These are phyloP conservation scores for Solanum corneliomulleri DNA, from an alignment of 257 asterid species.

Conservation along the genomic window DNA sequence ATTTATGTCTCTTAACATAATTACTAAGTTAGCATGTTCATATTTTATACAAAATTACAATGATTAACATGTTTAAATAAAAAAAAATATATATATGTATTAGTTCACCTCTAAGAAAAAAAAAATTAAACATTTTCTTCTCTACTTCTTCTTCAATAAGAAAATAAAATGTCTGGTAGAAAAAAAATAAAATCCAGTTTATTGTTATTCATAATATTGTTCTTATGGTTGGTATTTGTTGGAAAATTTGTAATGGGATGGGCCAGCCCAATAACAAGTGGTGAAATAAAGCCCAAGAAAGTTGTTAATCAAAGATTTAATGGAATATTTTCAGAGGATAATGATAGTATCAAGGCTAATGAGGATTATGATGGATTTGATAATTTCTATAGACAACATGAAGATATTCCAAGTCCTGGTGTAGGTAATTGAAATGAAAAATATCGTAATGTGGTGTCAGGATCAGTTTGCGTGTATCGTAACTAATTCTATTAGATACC, in stretches of 20 bases:
- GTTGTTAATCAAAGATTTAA: background rate
- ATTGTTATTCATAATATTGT: background rate
- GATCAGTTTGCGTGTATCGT: background rate
- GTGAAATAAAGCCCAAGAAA: background rate
- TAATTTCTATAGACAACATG: conserved; percentile 7
- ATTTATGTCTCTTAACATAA: background rate
- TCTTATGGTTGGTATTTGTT: background rate
- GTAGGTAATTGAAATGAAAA: background rate
- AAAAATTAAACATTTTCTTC: background rate
- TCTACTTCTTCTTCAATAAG: background rate
- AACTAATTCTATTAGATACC: background rate
- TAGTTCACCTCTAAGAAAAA: background rate
- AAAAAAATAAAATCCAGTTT: background rate
- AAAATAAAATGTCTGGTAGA: background rate
- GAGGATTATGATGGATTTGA: background rate
- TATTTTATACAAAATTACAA: background rate
- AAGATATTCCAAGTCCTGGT: conserved; percentile 11
- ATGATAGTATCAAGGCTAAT: background rate
- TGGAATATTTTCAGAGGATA: background rate
- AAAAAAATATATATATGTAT: background rate
- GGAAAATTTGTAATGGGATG: background rate
- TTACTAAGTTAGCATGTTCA: background rate
- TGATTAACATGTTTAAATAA: background rate
- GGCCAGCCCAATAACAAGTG: background rate
- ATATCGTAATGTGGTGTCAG: background rate